These are phyloP conservation scores for Desmodesmus armatus DNA, from an alignment of 139 green algal genomes.

Conservation along the genomic window DNA sequence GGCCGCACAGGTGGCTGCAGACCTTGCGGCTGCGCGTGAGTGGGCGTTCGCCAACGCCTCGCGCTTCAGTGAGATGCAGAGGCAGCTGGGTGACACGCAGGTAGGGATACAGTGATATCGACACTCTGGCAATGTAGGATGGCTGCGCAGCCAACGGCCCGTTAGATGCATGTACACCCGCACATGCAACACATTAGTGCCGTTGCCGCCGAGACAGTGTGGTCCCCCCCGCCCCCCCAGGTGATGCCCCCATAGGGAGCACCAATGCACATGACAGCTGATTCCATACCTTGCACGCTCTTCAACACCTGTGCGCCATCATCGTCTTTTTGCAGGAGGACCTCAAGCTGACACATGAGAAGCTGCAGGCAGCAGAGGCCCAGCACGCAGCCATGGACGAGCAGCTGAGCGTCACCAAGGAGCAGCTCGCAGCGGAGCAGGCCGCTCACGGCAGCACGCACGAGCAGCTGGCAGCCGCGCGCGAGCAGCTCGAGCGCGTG, in stretches of 20 bases:
- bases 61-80: slow-evolving; percentile 29
- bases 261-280: no score
- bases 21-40: slow-evolving; percentile 32
- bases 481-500: background rate
- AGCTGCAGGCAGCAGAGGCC: background rate
- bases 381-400: background rate
- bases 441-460: slow-evolving; percentile 12
- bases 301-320: background rate
- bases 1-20: slow-evolving; percentile 22
- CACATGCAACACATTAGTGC: no score
- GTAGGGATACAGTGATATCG: no score
- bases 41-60: slow-evolving; percentile 3
- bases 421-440: slow-evolving; percentile 27
- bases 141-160: no score
- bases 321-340: slow-evolving; percentile 5
- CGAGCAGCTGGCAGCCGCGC: slow-evolving; percentile 10
- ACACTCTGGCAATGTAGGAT: no score
- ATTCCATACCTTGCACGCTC: no score
- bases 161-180: no score
- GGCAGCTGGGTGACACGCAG: no score
- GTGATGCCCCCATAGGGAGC: no score
- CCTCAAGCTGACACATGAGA: background rate
- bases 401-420: slow-evolving; percentile 3
- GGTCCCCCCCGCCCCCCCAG: no score
- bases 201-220: no score